These are phyloP conservation scores for Suillus sp. DNA, from an alignment of 768 basidiomycete species.

Conservation along the genomic window DNA sequence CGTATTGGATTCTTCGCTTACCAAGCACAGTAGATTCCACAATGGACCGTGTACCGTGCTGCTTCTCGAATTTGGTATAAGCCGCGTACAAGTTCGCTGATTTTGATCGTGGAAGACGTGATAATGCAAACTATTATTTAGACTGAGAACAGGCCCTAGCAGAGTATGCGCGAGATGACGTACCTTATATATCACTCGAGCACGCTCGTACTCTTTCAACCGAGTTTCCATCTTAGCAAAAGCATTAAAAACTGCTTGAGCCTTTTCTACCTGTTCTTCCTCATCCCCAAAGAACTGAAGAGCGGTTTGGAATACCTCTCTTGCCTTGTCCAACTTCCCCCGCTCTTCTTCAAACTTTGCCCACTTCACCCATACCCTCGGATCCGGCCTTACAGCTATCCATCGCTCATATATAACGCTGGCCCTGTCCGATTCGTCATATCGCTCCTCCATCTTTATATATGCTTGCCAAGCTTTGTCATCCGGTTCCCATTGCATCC, in stretches of 20 bases:
- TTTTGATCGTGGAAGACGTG: constrained; percentile 89
- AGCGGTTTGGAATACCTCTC: constrained; percentile 90
- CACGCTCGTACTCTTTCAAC: constrained; percentile 94
- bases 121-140: constrained; percentile 80
- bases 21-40: constrained; percentile 94
- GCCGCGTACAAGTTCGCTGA: constrained; percentile 85
- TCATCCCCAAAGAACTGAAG: constrained; percentile 90
- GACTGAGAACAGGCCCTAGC: constrained; percentile 8
- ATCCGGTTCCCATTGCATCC: constrained; percentile 99
- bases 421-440: constrained; percentile 88
- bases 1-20: constrained; percentile 98
- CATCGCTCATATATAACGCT: constrained; percentile 92
- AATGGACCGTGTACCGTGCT: constrained; percentile 85
- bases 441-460: constrained; percentile 96
- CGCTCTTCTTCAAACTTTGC: constrained; percentile 87
- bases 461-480: constrained; percentile 99
- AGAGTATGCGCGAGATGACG: background rate
- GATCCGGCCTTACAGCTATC: constrained; percentile 76
- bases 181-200: constrained; percentile 96
- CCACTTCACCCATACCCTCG: constrained; percentile 83
- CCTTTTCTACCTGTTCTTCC: constrained; percentile 82
- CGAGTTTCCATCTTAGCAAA: constrained; percentile 98
- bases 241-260: constrained; percentile 89
- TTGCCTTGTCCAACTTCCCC: constrained; percentile 62
- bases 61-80: constrained; percentile 98